Percentiles rank a stretch among this genome's conserved stretches.
phyloP scores from a whole-genome alignment of 106 monocot species.

The Phalaenopsis equestris region DNA sequence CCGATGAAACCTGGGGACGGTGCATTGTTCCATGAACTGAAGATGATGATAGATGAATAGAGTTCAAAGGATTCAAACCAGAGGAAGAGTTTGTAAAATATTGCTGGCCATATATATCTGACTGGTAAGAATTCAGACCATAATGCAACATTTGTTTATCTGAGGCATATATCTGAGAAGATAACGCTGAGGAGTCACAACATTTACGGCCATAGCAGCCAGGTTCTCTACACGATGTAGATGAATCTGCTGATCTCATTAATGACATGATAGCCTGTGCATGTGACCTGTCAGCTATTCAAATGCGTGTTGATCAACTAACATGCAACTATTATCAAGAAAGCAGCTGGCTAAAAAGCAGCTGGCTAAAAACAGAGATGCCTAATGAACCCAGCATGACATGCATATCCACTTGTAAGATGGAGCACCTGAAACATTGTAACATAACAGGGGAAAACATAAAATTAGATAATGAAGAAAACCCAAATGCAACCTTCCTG shows the following conservation, averaged over 20 bases:
- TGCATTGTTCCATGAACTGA: slow-evolving; percentile 15
- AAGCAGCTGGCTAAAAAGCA: background rate
- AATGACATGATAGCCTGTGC: slow-evolving; percentile 35
- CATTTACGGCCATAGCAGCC: slow-evolving; percentile 26
- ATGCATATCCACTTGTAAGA: background rate
- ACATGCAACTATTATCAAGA: background rate
- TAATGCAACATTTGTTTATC: slow-evolving; percentile 36
- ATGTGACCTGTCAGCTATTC: background rate
- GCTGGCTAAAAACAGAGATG: background rate
- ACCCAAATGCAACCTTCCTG: background rate
- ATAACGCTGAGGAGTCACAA: slow-evolving; percentile 21
- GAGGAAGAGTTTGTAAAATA: slow-evolving; percentile 18
- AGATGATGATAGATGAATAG: slow-evolving; percentile 13
- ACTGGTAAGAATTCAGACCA: slow-evolving; percentile 26
- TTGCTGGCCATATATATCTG: slow-evolving; percentile 29
- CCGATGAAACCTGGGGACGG: slow-evolving; percentile 31
- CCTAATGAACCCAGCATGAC: background rate
- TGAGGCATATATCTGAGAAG: slow-evolving; percentile 24
- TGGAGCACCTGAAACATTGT: background rate
- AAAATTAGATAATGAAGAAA: background rate
- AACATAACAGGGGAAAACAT: background rate
- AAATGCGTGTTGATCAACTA: background rate
- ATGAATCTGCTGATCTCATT: slow-evolving; percentile 47
- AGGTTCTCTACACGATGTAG: slow-evolving; percentile 37
- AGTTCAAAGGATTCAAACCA: slow-evolving; percentile 11